Conservation (phyloP, 2,329 filamentous ascomycete species). For the Clathrospora elynae region DNA sequence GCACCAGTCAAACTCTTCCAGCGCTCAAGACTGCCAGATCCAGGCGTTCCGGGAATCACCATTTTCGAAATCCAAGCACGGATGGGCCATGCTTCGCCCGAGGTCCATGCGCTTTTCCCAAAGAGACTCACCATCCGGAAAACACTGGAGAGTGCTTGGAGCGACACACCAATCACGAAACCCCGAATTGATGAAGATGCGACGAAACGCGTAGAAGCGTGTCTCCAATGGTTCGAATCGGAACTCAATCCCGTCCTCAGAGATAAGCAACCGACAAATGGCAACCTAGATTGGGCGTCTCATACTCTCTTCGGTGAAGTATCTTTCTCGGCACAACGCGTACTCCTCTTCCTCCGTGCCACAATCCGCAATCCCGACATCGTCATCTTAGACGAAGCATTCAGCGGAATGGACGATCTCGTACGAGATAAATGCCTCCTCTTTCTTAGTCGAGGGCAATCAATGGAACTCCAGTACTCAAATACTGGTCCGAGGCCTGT, state of each 20-base stretch:
- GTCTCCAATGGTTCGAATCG: constrained; percentile 74
- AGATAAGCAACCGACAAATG: constrained; percentile 9
- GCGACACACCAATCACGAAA: constrained; percentile 78
- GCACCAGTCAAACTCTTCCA: constrained; percentile 87
- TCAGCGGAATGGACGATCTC: constrained; percentile 57
- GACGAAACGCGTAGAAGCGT: constrained; percentile 66
- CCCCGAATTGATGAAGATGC: constrained; percentile 67
- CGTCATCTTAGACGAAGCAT: constrained; percentile 58
- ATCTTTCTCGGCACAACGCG: constrained; percentile 80
- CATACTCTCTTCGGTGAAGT: constrained; percentile 72
- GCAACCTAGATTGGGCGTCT: constrained; percentile 66
- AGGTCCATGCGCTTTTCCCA: constrained; percentile 93
- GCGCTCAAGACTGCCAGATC: constrained; percentile 75
- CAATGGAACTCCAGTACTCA: constrained; percentile 45
- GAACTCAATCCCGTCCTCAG: constrained; percentile 68
- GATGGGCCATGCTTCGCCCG: constrained; percentile 91
- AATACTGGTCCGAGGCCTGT: constrained; percentile 31
- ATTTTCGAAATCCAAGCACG: constrained; percentile 91
- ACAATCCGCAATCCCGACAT: constrained; percentile 54
- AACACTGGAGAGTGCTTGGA: constrained; percentile 84
- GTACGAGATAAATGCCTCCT: constrained; percentile 85
- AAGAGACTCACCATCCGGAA: constrained; percentile 73
- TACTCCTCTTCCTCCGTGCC: constrained; percentile 75
- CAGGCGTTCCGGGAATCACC: constrained; percentile 74
- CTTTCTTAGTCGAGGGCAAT: constrained; percentile 66